Base-by-base conservation (phyloP, 2,329 filamentous ascomycete genomes). In the Microcera coccophila region DNA sequence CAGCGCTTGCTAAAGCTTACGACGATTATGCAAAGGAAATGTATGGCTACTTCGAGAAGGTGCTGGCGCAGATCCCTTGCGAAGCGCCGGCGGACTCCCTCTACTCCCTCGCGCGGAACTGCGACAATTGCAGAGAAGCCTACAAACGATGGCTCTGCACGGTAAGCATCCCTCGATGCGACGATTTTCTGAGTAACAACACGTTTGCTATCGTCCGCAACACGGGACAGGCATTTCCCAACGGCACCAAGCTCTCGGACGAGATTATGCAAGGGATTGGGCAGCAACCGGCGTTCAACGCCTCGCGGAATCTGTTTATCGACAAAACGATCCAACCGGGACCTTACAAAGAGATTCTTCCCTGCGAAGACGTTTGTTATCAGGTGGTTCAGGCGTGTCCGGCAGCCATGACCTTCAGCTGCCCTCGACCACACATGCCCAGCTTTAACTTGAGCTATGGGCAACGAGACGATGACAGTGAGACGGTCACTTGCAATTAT, bases 71-170 rank as follows among this genome's bases (percentile, higher is more conserved):
- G 61, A 79, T 95, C 18, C 82, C 87, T 12, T 98, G 93, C 72
- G 83, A 95, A 56, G 84, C 88, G 3, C 78, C 78, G 0, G 68
- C 78, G 2, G 82, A 84, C 24, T 81, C 86, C 12, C 78, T 79
- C 50, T 98, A 95, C 68, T 95, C 90, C 1, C 80, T 97, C 12
- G 85, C 81, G 2, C 79, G 82, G 32, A 79, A 67, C 53, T 98
- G 93, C 71, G 65, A 71, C 33, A 78, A 94, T 64, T 98, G 93
- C 66, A 79, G 73, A 14, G 59, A 62, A 1, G 88, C 89, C 8
- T 98, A 98, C 75, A 96, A 94, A 64, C 75, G 82, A 59, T 98
- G 93, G 93, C 82, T 98, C 16, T 98, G 93, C 70, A 86, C 88
- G 18, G 90, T 97, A 20, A 85, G 82, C 14, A 93, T 98, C 48